A percentile compares a stretch with the other conserved stretches of the same genome.
Conservation (phyloP, 2,329 filamentous ascomycete species). For the Aspergillus aculeatinus region DNA sequence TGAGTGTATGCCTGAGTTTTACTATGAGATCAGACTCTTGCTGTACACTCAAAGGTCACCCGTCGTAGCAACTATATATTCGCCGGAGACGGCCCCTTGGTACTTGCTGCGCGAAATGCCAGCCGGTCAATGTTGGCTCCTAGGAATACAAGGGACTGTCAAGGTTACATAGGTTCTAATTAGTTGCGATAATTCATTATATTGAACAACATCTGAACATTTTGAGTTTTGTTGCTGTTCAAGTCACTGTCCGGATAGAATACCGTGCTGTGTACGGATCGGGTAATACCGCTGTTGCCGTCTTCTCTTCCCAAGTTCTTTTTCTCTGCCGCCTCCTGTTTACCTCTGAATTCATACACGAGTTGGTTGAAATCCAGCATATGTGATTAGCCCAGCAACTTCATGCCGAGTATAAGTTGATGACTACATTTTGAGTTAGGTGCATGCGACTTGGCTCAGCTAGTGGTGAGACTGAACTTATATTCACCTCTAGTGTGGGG, state of each 20-base stretch:
- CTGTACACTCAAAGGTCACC: too few species aligned
- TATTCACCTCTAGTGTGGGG: constrained; percentile 1
- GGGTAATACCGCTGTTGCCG: not conserved
- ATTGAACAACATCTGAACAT: too few species aligned
- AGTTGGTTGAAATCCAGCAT: not conserved
- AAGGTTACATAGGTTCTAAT: too few species aligned
- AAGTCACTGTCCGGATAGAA: not conserved
- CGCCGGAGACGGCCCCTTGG: too few species aligned
- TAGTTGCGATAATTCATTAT: not conserved
- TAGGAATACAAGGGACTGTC: too few species aligned
- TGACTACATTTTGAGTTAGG: not conserved
- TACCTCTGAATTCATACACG: not conserved
- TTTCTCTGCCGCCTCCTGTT: not conserved
- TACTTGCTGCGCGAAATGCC: too few species aligned
- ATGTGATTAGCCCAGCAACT: not conserved
- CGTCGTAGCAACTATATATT: too few species aligned
- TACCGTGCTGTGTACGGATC: not conserved
- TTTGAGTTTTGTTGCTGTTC: not conserved
- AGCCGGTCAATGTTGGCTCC: too few species aligned
- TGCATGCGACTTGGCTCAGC: not conserved
- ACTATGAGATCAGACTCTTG: too few species aligned
- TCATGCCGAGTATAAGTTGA: not conserved
- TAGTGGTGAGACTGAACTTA: not conserved
- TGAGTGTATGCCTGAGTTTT: too few species aligned
- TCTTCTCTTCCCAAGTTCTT: not conserved